Evolutionary conservation across 2,329 filamentous ascomycete species (phyloP), one percentile per base, ranked within the genome.

Genomic region (Colletotrichum orchidophilum): DNA sequence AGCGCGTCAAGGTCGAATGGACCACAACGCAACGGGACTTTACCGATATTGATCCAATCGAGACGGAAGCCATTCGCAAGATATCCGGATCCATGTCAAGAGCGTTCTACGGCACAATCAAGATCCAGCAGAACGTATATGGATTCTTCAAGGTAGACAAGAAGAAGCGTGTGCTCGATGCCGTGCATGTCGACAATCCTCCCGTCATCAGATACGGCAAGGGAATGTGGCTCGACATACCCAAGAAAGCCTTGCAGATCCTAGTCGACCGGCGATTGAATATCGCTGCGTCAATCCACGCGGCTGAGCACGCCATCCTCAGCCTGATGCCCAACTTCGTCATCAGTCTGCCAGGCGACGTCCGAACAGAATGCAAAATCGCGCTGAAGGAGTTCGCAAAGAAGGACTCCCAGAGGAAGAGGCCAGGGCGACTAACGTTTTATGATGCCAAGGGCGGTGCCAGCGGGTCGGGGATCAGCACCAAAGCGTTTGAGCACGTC

Each of bases 121-220:
- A 93, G 76, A 95, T 98, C 77, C 90, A 92, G 74, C 93, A 96
- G 75, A 92, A 94, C 33, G 95, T 99, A 2, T 98, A 97, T 79
- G 96, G 96, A 2, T 99, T 96, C 84, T 98, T 98, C 87, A 98
- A 98, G 79, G 85, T 98, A n/a, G 95, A 98, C 81, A 93, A 92
- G 78, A 92, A 91, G 75, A 90, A 93, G 1, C 91, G 94, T 2
- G 94, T 98, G 68, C 88, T 98, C 15, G 96, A 99, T 79, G 96
- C 96, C 2, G 92, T 98, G 0, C 90, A 96, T 71, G 95, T 98
- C 26, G 94, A 98, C 79, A 97, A 97, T 75, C 95, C 96, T 3
- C 95, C 96, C 0, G 94, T 98, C 62, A 90, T 96, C 60, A 90
- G 95, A 3, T 88, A 92, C 78, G 93, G 90, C 76, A 97, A 96